Evolutionary conservation across 2,329 filamentous ascomycete genomes (phyloP).

Genomic region (Phialophora tarda): DNA sequence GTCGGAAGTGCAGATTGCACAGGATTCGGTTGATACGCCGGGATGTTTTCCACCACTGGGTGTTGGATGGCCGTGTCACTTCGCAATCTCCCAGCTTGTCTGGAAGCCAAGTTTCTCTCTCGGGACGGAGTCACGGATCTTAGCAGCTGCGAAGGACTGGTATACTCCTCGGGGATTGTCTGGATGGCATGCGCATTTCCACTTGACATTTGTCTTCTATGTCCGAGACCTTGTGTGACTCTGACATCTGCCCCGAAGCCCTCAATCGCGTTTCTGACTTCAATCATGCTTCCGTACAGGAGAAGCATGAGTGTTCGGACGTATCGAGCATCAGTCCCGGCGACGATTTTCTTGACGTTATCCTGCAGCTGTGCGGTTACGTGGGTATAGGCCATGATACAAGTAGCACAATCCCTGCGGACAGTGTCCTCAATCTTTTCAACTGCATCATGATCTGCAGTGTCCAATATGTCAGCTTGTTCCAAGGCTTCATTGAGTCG

Average conservation of each 20-base stretch:
- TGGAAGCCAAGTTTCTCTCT: slow-evolving; percentile 44
- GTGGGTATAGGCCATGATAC: slow-evolving; percentile 57
- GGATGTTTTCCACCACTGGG: slow-evolving; percentile 40
- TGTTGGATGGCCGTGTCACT: slow-evolving; percentile 60
- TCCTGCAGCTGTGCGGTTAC: slow-evolving; percentile 57
- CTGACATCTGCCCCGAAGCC: slow-evolving; percentile 54
- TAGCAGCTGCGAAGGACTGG: slow-evolving; percentile 42
- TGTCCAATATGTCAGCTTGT: slow-evolving; percentile 54
- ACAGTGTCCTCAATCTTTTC: slow-evolving; percentile 49
- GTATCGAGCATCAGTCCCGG: slow-evolving; percentile 61
- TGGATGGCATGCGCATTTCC: slow-evolving; percentile 42
- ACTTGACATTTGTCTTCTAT: slow-evolving; percentile 42
- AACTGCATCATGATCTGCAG: slow-evolving; percentile 58
- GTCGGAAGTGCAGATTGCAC: slow-evolving; percentile 31
- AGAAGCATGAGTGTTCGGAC: slow-evolving; percentile 64
- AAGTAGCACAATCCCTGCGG: slow-evolving; percentile 55
- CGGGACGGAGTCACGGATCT: slow-evolving; percentile 54
- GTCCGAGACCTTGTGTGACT: slow-evolving; percentile 32
- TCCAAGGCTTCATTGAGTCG: slow-evolving; percentile 62
- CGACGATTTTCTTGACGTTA: slow-evolving; percentile 58
- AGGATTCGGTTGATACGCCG: slow-evolving; percentile 27
- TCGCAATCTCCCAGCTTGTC: slow-evolving; percentile 52
- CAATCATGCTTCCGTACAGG: slow-evolving; percentile 63
- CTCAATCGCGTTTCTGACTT: slow-evolving; percentile 64
- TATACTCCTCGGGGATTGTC: slow-evolving; percentile 43